Percentiles rank a stretch among this genome's conserved stretches.
phyloP scores from a whole-genome alignment of 805 yeast species.

The Kurtzmaniella cleridarum region DNA sequence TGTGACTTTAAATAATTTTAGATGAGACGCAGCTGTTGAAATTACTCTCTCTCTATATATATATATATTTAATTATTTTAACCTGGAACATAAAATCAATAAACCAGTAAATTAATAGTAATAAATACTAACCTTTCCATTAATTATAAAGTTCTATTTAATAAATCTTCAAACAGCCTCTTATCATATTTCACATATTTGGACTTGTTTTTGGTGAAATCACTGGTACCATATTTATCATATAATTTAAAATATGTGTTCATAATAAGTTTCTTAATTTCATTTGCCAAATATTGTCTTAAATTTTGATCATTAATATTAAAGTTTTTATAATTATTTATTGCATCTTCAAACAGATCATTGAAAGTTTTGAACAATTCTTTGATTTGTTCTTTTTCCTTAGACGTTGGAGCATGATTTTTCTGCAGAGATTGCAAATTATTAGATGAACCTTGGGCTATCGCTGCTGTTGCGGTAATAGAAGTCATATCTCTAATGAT shows the following conservation, averaged over 20 bases:
- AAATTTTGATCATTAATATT: slow-evolving; percentile 63
- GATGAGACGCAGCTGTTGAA: no score
- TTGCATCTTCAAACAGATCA: slow-evolving; percentile 73
- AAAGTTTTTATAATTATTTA: slow-evolving; percentile 58
- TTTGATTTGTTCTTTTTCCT: slow-evolving; percentile 76
- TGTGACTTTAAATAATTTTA: no score
- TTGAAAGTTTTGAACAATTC: slow-evolving; percentile 83
- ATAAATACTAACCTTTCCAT: no score
- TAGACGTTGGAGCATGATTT: slow-evolving; percentile 36
- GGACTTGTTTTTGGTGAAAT: slow-evolving; percentile 62
- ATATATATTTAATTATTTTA: no score
- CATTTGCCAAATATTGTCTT: slow-evolving; percentile 59
- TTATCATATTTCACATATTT: slow-evolving; percentile 68
- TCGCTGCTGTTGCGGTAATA: slow-evolving; percentile 46
- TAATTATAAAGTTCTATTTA: slow-evolving; percentile 14
- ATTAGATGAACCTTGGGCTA: slow-evolving; percentile 23
- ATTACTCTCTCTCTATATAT: no score
- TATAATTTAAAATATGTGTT: slow-evolving; percentile 85
- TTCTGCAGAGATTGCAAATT: slow-evolving; percentile 7
- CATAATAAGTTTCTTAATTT: slow-evolving; percentile 65
- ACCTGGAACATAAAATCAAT: no score
- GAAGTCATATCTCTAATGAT: slow-evolving; percentile 74
- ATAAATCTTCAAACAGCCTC: slow-evolving; percentile 34
- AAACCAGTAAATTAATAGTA: no score
- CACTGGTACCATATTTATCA: slow-evolving; percentile 67